Conservation (phyloP, 768 basidiomycete genomes). For the Galerina sulciceps region DNA sequence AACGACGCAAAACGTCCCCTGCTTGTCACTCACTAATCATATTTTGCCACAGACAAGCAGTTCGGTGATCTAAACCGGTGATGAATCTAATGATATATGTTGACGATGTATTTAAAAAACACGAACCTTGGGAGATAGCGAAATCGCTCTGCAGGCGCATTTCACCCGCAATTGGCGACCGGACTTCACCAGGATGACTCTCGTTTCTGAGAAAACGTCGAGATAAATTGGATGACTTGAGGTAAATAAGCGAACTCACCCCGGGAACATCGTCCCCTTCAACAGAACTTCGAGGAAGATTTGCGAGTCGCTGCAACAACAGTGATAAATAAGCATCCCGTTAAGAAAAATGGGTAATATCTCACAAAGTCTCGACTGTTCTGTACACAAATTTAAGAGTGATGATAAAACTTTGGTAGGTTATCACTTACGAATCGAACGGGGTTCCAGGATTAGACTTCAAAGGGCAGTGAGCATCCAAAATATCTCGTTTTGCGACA, state of each 20-base stretch:
- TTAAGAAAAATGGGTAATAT: neutral
- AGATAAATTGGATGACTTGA: neutral
- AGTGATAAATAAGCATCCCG: neutral
- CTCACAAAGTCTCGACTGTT: constrained; percentile 32
- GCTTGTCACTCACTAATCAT: constrained; percentile 16
- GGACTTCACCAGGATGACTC: constrained; percentile 33
- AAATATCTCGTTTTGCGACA: neutral
- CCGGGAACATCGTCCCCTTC: constrained; percentile 24
- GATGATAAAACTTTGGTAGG: neutral
- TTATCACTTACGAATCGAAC: constrained; percentile 34
- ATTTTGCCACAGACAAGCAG: constrained; percentile 24
- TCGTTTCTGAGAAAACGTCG: neutral
- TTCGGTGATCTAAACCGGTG: constrained; percentile 11
- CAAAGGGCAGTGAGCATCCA: neutral
- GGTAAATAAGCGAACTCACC: neutral
- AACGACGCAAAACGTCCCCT: neutral
- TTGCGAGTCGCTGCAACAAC: constrained; percentile 31
- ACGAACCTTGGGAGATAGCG: constrained; percentile 20
- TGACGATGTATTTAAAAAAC: neutral
- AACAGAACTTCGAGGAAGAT: constrained; percentile 39
- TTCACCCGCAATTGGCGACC: constrained; percentile 38
- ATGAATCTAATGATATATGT: neutral
- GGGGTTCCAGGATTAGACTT: constrained; percentile 31
- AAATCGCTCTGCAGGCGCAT: constrained; percentile 45
- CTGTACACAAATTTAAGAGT: neutral